phyloP scores from a whole-genome alignment of 345 rosid species.

The Odontarrhena argentea region DNA sequence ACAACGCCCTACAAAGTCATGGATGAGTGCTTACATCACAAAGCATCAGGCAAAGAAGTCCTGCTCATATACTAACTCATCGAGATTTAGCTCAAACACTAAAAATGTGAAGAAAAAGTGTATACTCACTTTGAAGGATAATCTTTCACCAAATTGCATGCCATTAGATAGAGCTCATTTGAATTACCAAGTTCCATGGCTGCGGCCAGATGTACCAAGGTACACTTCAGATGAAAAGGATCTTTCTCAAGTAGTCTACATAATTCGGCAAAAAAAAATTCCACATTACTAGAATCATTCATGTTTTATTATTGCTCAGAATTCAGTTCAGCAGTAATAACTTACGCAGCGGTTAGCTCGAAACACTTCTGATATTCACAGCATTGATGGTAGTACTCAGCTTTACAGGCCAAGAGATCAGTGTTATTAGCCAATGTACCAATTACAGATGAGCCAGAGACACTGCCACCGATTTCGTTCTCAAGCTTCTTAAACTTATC shows the following conservation, averaged over 20 bases:
- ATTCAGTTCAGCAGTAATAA: conserved; percentile 30
- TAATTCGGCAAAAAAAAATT: conserved; percentile 33
- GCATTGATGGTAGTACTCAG: conserved; percentile 94
- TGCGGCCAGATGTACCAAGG: conserved; percentile 85
- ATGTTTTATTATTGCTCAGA: conserved; percentile 17
- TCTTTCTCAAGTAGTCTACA: conserved; percentile 89
- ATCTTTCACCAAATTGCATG: conserved; percentile 95
- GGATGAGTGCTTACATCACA: conserved; percentile 19
- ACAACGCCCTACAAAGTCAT: conserved; percentile 71
- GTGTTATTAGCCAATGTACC: conserved; percentile 66
- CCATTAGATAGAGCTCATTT: conserved; percentile 94
- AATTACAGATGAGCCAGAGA: conserved; percentile 54
- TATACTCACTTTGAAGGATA: conserved; percentile 86
- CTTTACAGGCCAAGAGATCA: conserved; percentile 93
- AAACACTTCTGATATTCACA: conserved; percentile 97
- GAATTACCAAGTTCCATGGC: conserved; percentile 97
- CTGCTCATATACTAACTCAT: conserved; percentile 12
- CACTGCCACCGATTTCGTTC: conserved; percentile 60
- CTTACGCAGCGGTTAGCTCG: conserved; percentile 85
- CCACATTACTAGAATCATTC: conserved; percentile 26
- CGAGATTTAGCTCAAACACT: conserved; percentile 16
- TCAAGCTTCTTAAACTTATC: conserved; percentile 83
- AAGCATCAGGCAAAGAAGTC: conserved; percentile 19
- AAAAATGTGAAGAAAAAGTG: conserved; percentile 6
- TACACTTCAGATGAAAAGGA: conserved; percentile 92